Evolutionary conservation across 192 early-diverging fungal genomes (phyloP), one percentile per base, ranked within the genome.

Genomic region (Paraglomus brasilianum): DNA sequence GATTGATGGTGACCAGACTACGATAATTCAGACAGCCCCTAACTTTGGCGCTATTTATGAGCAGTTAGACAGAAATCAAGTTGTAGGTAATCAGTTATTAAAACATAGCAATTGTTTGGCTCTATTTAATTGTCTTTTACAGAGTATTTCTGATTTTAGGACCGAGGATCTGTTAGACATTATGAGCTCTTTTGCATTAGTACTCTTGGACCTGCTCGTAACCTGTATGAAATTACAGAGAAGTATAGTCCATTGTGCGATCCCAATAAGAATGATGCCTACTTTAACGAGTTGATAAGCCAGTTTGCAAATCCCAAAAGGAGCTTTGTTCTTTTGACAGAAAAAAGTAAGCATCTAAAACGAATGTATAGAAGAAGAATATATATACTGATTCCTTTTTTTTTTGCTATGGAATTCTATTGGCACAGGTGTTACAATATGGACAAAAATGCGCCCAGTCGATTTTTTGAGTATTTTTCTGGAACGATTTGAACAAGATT

Each of bases 271-370:
- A 38, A 22, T 47, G 51, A 69, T 30, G 67, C 56, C 8, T 69
- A 58, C 48, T 58, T 56, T 19, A 69, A 58, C 48, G 67, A 69
- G 39, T 48, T 69, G 24, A 69, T 69, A 8, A 56, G 48, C 50
- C 67, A 69, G 19, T 69, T 58, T 58, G 11, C n/a, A 19, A 14
- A 22, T 30, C 67, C 67, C 14, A 8, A 24, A 13, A 22, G 67
- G 48, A 69, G 41, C n/a, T 69, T 69, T 44, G 22, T 69, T 50
- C 8, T 66, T 40, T 66, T 50, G 47, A 49, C 63, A n/a, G 21
- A 40, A 21, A 42, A 63, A 30, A 45, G 61, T 63, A 24, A 21
- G 19, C 30, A 30, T 30, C 30, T 30, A 30, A 30, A 30, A 30
- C 30, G 30, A 1, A 3, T 30, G 30, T 30, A 3, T 3, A 30